Conservation (phyloP, 495 filamentous ascomycete species). For the Friedmanniomyces endolithicus region DNA sequence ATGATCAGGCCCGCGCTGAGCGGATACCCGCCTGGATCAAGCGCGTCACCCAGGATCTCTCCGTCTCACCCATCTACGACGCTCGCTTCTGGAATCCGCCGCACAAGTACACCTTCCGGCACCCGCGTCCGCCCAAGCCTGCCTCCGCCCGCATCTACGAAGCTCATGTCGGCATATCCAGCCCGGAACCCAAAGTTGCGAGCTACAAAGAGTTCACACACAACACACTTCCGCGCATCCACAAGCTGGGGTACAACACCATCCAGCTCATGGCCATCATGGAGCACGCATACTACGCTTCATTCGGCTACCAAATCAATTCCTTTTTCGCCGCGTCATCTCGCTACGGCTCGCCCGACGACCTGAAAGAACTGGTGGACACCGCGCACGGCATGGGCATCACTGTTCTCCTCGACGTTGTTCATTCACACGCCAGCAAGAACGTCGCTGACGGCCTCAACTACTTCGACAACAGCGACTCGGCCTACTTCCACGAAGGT, state of each 20-base stretch:
- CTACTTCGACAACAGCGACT: slow-evolving; percentile 86
- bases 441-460: slow-evolving; percentile 91
- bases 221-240: slow-evolving; percentile 82
- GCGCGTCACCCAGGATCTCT: slow-evolving; percentile 85
- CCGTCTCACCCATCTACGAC: slow-evolving; percentile 80
- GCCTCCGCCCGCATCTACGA: slow-evolving; percentile 84
- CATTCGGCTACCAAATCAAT: slow-evolving; percentile 96
- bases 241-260: slow-evolving; percentile 84
- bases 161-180: slow-evolving; percentile 94
- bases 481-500: slow-evolving; percentile 89
- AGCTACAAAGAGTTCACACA: slow-evolving; percentile 96
- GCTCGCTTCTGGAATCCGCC: slow-evolving; percentile 96
- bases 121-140: slow-evolving; percentile 72
- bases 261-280: slow-evolving; percentile 98
- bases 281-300: slow-evolving; percentile 99
- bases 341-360: slow-evolving; percentile 85
- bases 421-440: slow-evolving; percentile 96
- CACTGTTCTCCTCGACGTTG: slow-evolving; percentile 86
- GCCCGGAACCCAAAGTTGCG: slow-evolving; percentile 72
- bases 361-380: slow-evolving; percentile 91
- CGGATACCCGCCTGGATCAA: slow-evolving; percentile 93
- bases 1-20: slow-evolving; percentile 62
- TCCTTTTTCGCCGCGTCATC: slow-evolving; percentile 98
- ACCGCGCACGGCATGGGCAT: slow-evolving; percentile 86
- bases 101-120: slow-evolving; percentile 64